phyloP scores from a whole-genome alignment of 352 stramenopile species.

The Globisporangium spiculum region DNA sequence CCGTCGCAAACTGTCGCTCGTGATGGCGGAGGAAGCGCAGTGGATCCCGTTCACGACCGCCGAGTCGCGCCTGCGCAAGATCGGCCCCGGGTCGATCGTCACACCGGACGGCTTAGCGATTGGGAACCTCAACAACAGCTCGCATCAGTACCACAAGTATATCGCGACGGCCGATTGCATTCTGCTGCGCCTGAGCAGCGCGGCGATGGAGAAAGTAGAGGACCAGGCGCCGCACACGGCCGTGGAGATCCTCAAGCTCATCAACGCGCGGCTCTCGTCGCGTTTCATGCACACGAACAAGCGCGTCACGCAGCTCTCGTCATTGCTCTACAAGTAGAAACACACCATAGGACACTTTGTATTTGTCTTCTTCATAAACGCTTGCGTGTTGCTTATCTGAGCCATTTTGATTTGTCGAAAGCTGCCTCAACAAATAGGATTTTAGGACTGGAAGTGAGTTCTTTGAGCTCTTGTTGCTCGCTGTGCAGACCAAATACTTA shows the following conservation, averaged over 20 bases:
- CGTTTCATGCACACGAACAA: constrained; percentile 74
- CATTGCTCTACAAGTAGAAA: constrained; percentile 66
- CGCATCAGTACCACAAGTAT: constrained; percentile 52
- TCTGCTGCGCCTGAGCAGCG: constrained; percentile 52
- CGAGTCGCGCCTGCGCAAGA: constrained; percentile 66
- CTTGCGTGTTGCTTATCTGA: background rate
- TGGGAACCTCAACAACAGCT: background rate
- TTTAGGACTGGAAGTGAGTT: background rate
- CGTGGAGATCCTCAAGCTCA: constrained; percentile 70
- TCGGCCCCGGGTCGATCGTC: constrained; percentile 69
- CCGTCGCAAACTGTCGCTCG: constrained; percentile 38
- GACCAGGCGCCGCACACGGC: constrained; percentile 56
- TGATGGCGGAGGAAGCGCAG: constrained; percentile 41
- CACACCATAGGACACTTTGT: background rate
- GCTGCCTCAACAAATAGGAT: background rate
- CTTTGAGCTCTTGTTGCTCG: too few relatives aligned
- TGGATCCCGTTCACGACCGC: constrained; percentile 69
- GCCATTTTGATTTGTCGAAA: background rate
- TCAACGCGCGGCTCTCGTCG: constrained; percentile 55
- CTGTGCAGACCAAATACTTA: too few relatives aligned
- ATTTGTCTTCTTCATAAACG: background rate
- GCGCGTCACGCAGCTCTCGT: constrained; percentile 73
- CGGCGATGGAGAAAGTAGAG: constrained; percentile 59
- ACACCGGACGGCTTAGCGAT: constrained; percentile 40
- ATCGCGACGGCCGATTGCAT: constrained; percentile 65